Conservation (phyloP, 805 yeast genomes). For the Ogataea saltuana region DNA sequence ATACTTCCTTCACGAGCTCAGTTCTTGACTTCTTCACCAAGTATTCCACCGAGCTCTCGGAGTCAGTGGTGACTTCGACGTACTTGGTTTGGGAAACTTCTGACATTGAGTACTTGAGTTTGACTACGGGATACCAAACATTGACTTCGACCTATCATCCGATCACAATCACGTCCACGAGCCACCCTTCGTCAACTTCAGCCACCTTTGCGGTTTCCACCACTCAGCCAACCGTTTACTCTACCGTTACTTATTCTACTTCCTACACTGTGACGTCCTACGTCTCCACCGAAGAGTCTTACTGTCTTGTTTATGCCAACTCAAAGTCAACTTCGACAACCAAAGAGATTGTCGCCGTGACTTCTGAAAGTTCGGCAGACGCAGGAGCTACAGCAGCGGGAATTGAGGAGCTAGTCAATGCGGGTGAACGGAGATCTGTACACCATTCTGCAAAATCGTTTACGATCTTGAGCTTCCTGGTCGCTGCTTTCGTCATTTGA, state of each 20-base stretch:
- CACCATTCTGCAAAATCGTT: neutral
- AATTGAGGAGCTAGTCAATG: slow-evolving; percentile 4
- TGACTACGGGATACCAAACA: slow-evolving; percentile 16
- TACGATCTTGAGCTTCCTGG: neutral
- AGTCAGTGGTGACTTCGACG: slow-evolving; percentile 14
- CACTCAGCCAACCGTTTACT: neutral
- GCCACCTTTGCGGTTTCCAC: slow-evolving; percentile 5
- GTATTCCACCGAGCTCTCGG: slow-evolving; percentile 5
- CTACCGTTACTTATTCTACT: slow-evolving; percentile 9
- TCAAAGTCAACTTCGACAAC: slow-evolving; percentile 1
- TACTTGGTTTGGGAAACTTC: slow-evolving; percentile 18
- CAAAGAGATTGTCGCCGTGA: neutral
- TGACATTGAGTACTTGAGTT: slow-evolving; percentile 11
- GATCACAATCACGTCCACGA: slow-evolving; percentile 10
- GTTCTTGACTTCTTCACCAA: slow-evolving; percentile 4
- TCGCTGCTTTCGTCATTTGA: neutral
- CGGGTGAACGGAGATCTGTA: neutral
- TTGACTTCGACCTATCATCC: slow-evolving; percentile 19
- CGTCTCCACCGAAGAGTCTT: slow-evolving; percentile 2
- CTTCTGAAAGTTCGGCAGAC: neutral
- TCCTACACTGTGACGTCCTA: slow-evolving; percentile 12
- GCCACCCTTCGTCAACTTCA: slow-evolving; percentile 1
- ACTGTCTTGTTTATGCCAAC: slow-evolving; percentile 10
- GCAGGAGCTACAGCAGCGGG: neutral
- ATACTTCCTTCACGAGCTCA: slow-evolving; percentile 10